Evolutionary conservation across 345 rosid genomes (phyloP).

Genomic region (Citrus mangshanensis): DNA sequence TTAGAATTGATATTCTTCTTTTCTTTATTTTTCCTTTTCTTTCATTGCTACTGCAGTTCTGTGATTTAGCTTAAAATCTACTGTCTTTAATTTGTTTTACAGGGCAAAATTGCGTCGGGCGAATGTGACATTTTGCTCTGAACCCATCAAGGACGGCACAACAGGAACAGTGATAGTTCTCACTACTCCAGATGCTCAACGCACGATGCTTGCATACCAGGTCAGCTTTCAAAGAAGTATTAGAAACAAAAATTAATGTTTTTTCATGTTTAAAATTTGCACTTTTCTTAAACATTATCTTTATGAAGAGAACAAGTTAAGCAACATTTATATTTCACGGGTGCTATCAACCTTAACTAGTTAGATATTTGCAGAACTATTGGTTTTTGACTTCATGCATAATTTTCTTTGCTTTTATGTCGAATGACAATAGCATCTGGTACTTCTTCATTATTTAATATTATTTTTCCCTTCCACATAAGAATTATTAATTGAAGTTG

Average conservation of each 20-base stretch:
- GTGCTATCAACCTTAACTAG: background rate
- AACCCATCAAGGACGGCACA: constrained; percentile 82
- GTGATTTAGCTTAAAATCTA: background rate
- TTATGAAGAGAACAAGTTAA: background rate
- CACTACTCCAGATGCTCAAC: constrained; percentile 94
- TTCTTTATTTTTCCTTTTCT: background rate
- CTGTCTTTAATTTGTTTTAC: constrained; percentile 12
- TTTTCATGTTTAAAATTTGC: background rate
- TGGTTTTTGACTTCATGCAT: too few species aligned
- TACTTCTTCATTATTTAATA: background rate
- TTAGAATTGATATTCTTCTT: background rate
- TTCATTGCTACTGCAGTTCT: background rate
- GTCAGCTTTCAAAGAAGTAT: constrained; percentile 25
- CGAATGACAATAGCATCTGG: background rate
- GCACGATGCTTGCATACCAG: constrained; percentile 97
- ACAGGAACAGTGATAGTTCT: constrained; percentile 97
- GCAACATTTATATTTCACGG: background rate
- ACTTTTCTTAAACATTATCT: background rate
- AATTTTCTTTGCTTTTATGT: background rate
- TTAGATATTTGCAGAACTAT: background rate
- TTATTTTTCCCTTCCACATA: background rate
- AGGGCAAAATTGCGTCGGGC: constrained; percentile 79
- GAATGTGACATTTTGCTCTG: constrained; percentile 81
- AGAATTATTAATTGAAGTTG: background rate
- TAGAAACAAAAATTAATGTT: background rate